phyloP scores from a whole-genome alignment of 2,329 filamentous ascomycete genomes.

The Fusarium haematococcum region DNA sequence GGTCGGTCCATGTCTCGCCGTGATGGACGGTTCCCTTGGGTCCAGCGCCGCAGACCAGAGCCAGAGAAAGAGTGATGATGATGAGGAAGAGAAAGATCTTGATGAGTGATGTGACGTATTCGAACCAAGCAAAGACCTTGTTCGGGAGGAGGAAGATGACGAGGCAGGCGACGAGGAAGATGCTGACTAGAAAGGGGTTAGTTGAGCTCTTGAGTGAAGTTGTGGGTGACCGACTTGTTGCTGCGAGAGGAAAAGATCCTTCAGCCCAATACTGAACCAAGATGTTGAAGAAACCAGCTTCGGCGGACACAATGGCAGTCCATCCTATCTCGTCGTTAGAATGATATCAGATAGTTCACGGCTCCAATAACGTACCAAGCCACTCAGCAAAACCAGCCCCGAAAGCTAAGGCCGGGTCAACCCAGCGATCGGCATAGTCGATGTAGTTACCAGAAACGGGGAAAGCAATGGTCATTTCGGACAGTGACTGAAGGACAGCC shows the following conservation, averaged over 20 bases:
- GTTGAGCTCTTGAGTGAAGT: too few species aligned
- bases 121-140: conserved; percentile 29
- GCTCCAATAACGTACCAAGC: conserved; percentile 21
- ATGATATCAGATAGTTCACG: neutral
- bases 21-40: conserved; percentile 12
- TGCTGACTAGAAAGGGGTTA: neutral
- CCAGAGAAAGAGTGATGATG: conserved; percentile 26
- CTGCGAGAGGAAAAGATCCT: conserved; percentile 22
- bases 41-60: conserved; percentile 22
- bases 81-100: conserved; percentile 34
- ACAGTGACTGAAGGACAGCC: conserved; percentile 32
- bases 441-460: conserved; percentile 35
- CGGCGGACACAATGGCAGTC: conserved; percentile 31
- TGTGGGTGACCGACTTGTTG: neutral
- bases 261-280: conserved; percentile 24
- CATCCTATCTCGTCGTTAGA: conserved; percentile 21
- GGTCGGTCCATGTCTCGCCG: conserved; percentile 21
- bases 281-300: conserved; percentile 29
- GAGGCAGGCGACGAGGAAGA: conserved; percentile 24
- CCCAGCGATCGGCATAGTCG: conserved; percentile 35
- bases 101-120: conserved; percentile 31
- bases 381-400: conserved; percentile 38
- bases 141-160: conserved; percentile 32
- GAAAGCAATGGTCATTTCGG: conserved; percentile 36
- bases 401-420: conserved; percentile 36